Conservation (phyloP, 1,284 basidiomycete genomes). For the Earliella scabrosa region DNA sequence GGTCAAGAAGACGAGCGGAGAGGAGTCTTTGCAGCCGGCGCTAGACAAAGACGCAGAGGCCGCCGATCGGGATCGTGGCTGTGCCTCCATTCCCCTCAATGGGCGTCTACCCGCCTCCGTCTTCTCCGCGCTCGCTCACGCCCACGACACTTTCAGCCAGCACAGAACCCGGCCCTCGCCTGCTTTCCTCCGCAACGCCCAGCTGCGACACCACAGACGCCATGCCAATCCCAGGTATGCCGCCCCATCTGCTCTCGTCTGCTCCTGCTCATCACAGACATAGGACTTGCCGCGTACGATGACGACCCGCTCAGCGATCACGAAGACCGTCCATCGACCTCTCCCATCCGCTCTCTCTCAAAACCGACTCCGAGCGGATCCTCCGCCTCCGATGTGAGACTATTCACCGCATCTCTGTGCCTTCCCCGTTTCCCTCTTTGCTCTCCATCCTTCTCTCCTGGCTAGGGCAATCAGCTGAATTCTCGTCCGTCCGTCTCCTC, state of each 20-base stretch:
- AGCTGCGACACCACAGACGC: no score
- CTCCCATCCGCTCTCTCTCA: conserved; percentile 6
- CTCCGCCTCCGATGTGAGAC: conserved; percentile 57
- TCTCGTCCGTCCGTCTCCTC: conserved; percentile 40
- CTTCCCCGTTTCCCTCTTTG: conserved; percentile 68
- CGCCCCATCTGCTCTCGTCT: background rate
- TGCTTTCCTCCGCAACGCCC: background rate
- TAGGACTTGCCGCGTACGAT: conserved; percentile 69
- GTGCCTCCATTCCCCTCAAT: no score
- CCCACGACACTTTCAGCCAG: background rate
- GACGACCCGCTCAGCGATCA: conserved; percentile 66
- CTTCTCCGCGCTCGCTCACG: no score
- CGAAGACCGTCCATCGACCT: conserved; percentile 41
- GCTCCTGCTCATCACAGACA: no score
- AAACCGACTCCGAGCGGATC: conserved; percentile 32
- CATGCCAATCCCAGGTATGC: background rate
- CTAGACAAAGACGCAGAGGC: no score
- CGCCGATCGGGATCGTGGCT: no score
- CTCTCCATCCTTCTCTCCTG: conserved; percentile 61
- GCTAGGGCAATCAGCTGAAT: conserved; percentile 66
- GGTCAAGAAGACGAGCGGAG: no score
- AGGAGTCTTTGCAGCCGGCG: no score
- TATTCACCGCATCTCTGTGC: conserved; percentile 43
- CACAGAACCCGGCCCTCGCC: no score
- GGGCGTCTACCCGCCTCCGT: background rate